Base-by-base conservation (phyloP, 305 asterid species). In the Solanum hybrid region DNA sequence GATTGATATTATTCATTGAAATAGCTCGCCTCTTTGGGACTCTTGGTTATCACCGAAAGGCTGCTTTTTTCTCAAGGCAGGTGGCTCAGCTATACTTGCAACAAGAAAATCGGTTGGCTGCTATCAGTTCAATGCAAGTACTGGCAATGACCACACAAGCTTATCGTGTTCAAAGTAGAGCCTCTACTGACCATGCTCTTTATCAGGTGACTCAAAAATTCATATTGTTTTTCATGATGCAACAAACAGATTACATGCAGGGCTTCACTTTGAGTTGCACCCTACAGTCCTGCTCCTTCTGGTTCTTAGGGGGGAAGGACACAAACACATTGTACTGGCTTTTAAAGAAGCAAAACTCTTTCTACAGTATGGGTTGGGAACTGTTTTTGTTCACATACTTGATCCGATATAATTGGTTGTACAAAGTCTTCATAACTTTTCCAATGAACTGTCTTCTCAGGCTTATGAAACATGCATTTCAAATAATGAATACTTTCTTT, bases 51-150 rank as follows among this genome's bases (percentile, higher is more conserved):
- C 98, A 94, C 89, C 95, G 99, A 79, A 97, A 96, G 93, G 98
- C 99, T 93, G 99, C 99, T 88, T 97, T 97, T 92, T 97, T 97
- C 95, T 97, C 98, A 60, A 93, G 99, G 92, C 99, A 93, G 95
- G 99, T 97, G 91, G 98, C 99, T 90, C 99, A 95, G 93, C 93
- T 97, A 91, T 97, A 96, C 94, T 94, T 95, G 95, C 99, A 96
- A 91, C 99, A 97, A 92, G 98, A 96, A 90, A 96, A 94, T 90
- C 95, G 95, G 91, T 92, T 94, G 92, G 98, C 99, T 75, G 99
- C 99, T 78, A 96, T 94, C 87, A 96, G 99, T 89, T 99, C 99
- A 81, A 94, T 96, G 98, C 99, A 97, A 95, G 99, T 97, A 87
- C 92, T 97, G 95, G 98, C 99, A 56, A 95, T 97, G 98, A 97